phyloP scores from a whole-genome alignment of 805 yeast genomes.

The Ogataea chonburiensis region DNA sequence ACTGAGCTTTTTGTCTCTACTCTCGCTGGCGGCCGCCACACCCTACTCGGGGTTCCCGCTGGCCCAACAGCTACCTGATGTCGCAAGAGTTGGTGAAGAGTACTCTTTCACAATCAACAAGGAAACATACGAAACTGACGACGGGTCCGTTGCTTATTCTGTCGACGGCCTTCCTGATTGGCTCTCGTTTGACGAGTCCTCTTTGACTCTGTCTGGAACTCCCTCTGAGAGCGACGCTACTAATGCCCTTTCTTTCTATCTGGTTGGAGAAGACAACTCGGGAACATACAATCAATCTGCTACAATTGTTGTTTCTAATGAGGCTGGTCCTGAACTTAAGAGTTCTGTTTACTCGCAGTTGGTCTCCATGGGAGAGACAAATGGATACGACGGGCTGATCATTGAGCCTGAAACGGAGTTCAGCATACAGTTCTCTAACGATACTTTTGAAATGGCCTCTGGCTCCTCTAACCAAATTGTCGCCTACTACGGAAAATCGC shows the following conservation, averaged over 20 bases:
- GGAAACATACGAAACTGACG: constrained; percentile 59
- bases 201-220: constrained; percentile 68
- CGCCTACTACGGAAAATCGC: constrained; percentile 78
- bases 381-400: constrained; percentile 74
- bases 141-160: constrained; percentile 49
- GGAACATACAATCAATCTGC: constrained; percentile 54
- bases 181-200: constrained; percentile 65
- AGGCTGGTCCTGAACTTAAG: constrained; percentile 52
- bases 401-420: constrained; percentile 69
- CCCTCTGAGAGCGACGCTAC: constrained; percentile 50
- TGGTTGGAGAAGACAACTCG: constrained; percentile 62
- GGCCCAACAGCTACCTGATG: constrained; percentile 79
- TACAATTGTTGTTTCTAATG: constrained; percentile 56
- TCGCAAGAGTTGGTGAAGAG: constrained; percentile 65
- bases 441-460: constrained; percentile 51
- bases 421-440: constrained; percentile 57
- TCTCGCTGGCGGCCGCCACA: constrained; percentile 34
- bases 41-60: constrained; percentile 75
- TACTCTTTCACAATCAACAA: constrained; percentile 68
- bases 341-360: constrained; percentile 50
- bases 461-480: constrained; percentile 49
- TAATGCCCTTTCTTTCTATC: constrained; percentile 46
- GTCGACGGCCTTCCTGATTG: constrained; percentile 68
- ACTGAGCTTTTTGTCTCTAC: constrained; percentile 8
- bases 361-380: constrained; percentile 65